These are phyloP conservation scores for Phytopythium boreale DNA, from an alignment of 352 stramenopile species.

Conservation along the genomic window DNA sequence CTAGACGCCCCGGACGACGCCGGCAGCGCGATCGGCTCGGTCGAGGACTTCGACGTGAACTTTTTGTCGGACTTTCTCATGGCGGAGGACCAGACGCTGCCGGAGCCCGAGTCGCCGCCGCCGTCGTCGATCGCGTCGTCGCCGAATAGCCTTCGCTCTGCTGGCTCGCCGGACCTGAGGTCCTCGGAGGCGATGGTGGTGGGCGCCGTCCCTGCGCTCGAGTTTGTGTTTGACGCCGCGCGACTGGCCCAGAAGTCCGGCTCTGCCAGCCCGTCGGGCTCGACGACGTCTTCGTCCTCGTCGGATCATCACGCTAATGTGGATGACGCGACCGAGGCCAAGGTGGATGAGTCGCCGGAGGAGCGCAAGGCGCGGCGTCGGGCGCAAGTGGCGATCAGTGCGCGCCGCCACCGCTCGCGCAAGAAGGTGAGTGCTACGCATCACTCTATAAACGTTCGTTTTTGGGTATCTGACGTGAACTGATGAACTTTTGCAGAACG, in stretches of 20 bases:
- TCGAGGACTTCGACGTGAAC: not conserved
- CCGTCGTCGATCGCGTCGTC: not conserved
- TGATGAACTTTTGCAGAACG: not conserved
- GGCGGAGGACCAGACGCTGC: conserved; percentile 5
- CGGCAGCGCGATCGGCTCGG: not conserved
- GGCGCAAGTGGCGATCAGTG: conserved; percentile 31
- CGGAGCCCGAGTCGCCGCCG: conserved; percentile 3
- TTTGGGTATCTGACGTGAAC: not conserved
- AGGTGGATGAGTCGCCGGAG: conserved; percentile 8
- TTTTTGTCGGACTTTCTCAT: conserved; percentile 10
- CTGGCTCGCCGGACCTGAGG: not conserved
- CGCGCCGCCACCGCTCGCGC: conserved; percentile 25
- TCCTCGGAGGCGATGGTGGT: not conserved
- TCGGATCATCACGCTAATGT: not conserved
- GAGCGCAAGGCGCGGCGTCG: conserved; percentile 26
- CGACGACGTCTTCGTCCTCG: conserved; percentile 5
- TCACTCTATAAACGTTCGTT: too few relatives aligned
- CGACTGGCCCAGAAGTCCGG: not conserved
- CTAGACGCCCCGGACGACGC: not conserved
- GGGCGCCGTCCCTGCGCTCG: conserved; percentile 4
- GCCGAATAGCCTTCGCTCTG: not conserved
- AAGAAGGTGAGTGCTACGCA: conserved; percentile 32
- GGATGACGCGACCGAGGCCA: not conserved
- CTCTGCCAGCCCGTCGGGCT: not conserved
- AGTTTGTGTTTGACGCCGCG: conserved; percentile 3